Conservation (phyloP, 768 basidiomycete genomes). For the Gloeopeniophorella convolvens region DNA sequence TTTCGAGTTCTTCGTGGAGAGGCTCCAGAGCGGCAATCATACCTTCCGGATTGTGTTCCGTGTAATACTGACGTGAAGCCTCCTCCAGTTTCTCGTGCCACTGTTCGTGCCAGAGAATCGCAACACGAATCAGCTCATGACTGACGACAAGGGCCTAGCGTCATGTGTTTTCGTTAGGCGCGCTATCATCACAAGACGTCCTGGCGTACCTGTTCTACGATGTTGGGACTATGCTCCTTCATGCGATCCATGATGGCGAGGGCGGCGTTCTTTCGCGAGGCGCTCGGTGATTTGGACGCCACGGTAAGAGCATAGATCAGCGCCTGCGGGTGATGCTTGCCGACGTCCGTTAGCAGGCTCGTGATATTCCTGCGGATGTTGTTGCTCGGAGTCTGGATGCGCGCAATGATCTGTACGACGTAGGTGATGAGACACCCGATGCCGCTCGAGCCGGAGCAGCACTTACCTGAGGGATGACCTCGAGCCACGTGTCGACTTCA, state of each 20-base stretch:
- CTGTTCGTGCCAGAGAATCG: constrained; percentile 97
- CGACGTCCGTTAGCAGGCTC: constrained; percentile 82
- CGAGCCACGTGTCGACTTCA: constrained; percentile 96
- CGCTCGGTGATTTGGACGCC: constrained; percentile 91
- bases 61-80: constrained; percentile 93
- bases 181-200: not conserved
- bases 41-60: constrained; percentile 92
- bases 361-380: constrained; percentile 89
- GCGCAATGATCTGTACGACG: constrained; percentile 81
- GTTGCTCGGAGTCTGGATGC: constrained; percentile 88
- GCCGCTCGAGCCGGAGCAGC: not conserved
- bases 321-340: constrained; percentile 95
- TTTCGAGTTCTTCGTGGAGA: constrained; percentile 86
- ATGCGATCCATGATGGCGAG: constrained; percentile 85
- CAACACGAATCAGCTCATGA: constrained; percentile 92
- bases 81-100: constrained; percentile 99
- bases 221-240: constrained; percentile 80
- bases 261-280: constrained; percentile 75
- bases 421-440: not conserved
- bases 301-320: constrained; percentile 94
- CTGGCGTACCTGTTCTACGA: constrained; percentile 73
- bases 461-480: constrained; percentile 92
- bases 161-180: constrained; percentile 7
- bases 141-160: constrained; percentile 77
- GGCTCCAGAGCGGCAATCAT: constrained; percentile 95